phyloP scores from a whole-genome alignment of 2,329 filamentous ascomycete genomes.

The Chaetomium strumarium region DNA sequence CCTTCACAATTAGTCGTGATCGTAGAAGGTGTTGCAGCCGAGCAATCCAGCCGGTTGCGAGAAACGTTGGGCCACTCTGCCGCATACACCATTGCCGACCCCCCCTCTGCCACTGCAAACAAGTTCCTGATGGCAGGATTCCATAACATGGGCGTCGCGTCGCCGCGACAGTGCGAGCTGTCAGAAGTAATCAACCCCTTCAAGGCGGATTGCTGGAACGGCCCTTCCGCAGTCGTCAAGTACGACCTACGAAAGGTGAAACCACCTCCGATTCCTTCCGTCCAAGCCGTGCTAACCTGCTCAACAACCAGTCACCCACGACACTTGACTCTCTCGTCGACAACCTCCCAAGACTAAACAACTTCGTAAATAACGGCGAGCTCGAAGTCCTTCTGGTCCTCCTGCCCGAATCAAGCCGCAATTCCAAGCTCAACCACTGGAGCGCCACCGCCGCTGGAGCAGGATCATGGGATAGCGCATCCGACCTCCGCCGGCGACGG shows the following conservation, averaged over 20 bases:
- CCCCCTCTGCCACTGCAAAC: slow-evolving; percentile 40
- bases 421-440: slow-evolving; percentile 36
- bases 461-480: slow-evolving; percentile 11
- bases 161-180: slow-evolving; percentile 34
- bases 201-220: slow-evolving; percentile 41
- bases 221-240: slow-evolving; percentile 37
- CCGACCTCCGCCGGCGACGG: slow-evolving; percentile 44
- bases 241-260: slow-evolving; percentile 41
- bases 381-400: slow-evolving; percentile 54
- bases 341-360: slow-evolving; percentile 40
- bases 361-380: slow-evolving; percentile 42
- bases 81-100: slow-evolving; percentile 45
- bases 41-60: slow-evolving; percentile 38
- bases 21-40: slow-evolving; percentile 49
- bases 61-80: slow-evolving; percentile 38
- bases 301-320: slow-evolving; percentile 34
- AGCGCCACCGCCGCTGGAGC: slow-evolving; percentile 30
- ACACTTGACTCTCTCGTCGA: slow-evolving; percentile 39
- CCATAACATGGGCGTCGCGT: slow-evolving; percentile 34
- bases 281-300: slow-evolving; percentile 1
- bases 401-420: slow-evolving; percentile 42
- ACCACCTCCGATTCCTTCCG: not conserved
- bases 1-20: slow-evolving; percentile 54
- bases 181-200: slow-evolving; percentile 37
- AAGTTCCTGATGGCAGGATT: slow-evolving; percentile 35